Evolutionary conservation across 2,329 filamentous ascomycete species (phyloP).

Genomic region (Canariomyces notabilis): DNA sequence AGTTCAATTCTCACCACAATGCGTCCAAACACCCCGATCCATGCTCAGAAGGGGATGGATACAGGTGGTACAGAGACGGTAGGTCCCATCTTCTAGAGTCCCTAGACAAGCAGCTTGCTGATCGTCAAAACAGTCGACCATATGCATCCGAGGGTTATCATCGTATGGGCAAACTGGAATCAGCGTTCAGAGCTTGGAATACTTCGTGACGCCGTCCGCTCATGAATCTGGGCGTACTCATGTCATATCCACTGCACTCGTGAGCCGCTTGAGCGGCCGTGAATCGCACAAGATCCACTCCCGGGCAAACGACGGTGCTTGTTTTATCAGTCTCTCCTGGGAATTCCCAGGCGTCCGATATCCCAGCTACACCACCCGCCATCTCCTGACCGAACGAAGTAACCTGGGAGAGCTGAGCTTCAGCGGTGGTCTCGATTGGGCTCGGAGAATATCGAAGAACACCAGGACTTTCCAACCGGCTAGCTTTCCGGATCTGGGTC

Average conservation of each 20-base stretch:
- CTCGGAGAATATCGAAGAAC: neutral
- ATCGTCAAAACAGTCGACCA: neutral
- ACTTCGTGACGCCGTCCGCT: neutral
- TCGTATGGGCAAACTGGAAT: neutral
- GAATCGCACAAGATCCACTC: neutral
- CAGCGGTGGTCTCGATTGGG: conserved; percentile 13
- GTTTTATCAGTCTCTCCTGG: conserved; percentile 12
- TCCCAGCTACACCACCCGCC: conserved; percentile 14
- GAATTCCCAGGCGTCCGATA: conserved; percentile 2
- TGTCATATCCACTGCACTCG: conserved; percentile 2
- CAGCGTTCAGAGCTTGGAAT: neutral
- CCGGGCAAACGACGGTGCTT: neutral
- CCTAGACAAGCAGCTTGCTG: neutral
- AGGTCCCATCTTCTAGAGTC: neutral
- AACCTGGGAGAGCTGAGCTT: conserved; percentile 2
- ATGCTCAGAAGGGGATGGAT: too few relatives aligned
- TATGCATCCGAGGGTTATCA: conserved; percentile 1
- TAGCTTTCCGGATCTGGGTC: neutral
- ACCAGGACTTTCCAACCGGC: neutral
- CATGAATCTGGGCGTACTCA: conserved; percentile 4
- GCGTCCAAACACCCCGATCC: too few relatives aligned
- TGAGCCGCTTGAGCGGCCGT: neutral
- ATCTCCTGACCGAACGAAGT: neutral
- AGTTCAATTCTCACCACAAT: too few relatives aligned
- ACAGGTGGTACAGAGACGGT: neutral